Percentiles rank a stretch among this genome's conserved stretches.
These are phyloP conservation scores for Luvunga scandens DNA, from an alignment of 345 rosid genomes.

Conservation along the genomic window DNA sequence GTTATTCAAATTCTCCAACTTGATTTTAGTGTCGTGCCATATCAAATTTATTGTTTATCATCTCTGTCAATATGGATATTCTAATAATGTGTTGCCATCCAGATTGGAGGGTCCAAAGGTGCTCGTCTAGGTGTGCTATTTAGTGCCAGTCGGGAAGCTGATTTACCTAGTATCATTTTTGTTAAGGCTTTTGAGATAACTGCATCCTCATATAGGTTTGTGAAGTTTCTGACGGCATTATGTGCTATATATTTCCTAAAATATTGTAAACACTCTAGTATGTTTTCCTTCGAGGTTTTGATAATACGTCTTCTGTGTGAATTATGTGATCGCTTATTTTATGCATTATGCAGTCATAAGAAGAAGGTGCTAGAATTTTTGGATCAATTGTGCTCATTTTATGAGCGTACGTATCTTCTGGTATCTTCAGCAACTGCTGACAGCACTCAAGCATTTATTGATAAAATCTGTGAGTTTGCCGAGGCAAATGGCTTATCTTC, in stretches of 20 bases:
- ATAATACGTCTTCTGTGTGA: neutral
- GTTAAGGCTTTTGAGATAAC: slow-evolving; percentile 67
- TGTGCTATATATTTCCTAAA: neutral
- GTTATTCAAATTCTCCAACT: slow-evolving; percentile 30
- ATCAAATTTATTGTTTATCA: neutral
- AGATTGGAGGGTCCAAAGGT: slow-evolving; percentile 78
- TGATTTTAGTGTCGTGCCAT: neutral
- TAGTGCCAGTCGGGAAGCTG: slow-evolving; percentile 47
- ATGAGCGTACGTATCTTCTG: slow-evolving; percentile 56
- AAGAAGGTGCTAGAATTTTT: slow-evolving; percentile 65
- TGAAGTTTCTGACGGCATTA: slow-evolving; percentile 20
- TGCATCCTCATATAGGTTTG: slow-evolving; percentile 71
- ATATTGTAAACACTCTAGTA: slow-evolving; percentile 11
- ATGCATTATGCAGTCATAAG: slow-evolving; percentile 60
- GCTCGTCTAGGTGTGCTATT: slow-evolving; percentile 86
- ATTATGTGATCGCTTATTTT: slow-evolving; percentile 22
- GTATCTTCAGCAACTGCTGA: slow-evolving; percentile 47
- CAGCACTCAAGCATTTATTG: slow-evolving; percentile 49
- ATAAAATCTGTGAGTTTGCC: slow-evolving; percentile 76
- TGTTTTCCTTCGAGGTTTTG: neutral
- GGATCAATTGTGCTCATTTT: slow-evolving; percentile 72
- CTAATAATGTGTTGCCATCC: slow-evolving; percentile 30
- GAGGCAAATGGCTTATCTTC: slow-evolving; percentile 67
- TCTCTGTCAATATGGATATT: slow-evolving; percentile 23
- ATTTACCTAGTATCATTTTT: slow-evolving; percentile 57